These are phyloP conservation scores for Micractinium sp. DNA, from an alignment of 139 green algal genomes.

Conservation along the genomic window DNA sequence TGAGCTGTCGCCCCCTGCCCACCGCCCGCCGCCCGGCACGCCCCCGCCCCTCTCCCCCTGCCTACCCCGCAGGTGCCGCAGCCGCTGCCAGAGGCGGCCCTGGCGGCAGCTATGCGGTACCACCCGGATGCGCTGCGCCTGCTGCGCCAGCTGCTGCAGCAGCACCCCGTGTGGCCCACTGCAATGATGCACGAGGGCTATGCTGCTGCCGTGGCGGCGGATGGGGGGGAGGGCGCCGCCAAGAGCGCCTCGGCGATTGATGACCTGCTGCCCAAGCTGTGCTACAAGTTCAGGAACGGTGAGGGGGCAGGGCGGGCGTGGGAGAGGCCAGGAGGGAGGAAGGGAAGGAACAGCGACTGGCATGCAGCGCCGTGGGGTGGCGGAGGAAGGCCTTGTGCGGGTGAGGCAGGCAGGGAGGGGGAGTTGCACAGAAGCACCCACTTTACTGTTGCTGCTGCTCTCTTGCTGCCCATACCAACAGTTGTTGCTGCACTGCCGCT, in stretches of 20 bases:
- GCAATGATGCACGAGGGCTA: background rate
- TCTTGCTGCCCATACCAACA: background rate
- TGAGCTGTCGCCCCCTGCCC: background rate
- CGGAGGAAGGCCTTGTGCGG: background rate
- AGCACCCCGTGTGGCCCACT: slow-evolving; percentile 10
- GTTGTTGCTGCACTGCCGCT: background rate
- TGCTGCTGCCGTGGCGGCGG: background rate
- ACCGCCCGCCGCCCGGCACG: background rate
- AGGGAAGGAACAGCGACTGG: no score
- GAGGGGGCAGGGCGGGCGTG: no score
- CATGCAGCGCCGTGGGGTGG: background rate
- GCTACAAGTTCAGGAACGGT: slow-evolving; percentile 45
- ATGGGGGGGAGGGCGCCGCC: background rate
- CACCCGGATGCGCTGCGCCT: background rate
- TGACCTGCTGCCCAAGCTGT: slow-evolving; percentile 30
- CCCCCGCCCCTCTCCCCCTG: background rate
- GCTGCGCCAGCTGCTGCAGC: slow-evolving; percentile 24
- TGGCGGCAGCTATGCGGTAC: background rate
- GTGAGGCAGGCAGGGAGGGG: background rate
- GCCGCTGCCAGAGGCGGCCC: background rate
- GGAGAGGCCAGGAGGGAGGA: no score
- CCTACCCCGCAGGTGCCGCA: background rate
- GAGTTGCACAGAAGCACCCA: background rate
- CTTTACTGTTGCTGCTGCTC: background rate
- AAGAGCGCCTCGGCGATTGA: background rate